Evolutionary conservation across 495 filamentous ascomycete species (phyloP).

Genomic region (Glutinoglossum americanum): DNA sequence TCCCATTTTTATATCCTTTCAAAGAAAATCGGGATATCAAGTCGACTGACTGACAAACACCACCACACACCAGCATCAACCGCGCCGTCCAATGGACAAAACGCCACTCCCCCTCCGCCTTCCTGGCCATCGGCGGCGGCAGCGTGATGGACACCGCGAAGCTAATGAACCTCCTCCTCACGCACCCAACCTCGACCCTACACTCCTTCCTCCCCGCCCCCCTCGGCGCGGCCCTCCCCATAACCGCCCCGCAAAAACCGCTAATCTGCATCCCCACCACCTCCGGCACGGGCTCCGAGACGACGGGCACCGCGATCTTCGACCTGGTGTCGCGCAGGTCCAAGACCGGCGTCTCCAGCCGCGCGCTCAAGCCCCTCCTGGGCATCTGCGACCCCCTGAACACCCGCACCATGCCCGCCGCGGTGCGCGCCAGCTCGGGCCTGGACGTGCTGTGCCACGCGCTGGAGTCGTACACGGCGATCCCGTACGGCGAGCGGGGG

Average conservation of each 20-base stretch:
- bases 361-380: slow-evolving; percentile 83
- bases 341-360: slow-evolving; percentile 89
- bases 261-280: slow-evolving; percentile 89
- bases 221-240: slow-evolving; percentile 67
- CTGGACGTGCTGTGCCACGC: slow-evolving; percentile 88
- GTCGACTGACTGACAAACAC: not conserved
- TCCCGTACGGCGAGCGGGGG: slow-evolving; percentile 67
- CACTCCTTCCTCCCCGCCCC: slow-evolving; percentile 96
- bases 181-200: slow-evolving; percentile 73
- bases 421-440: slow-evolving; percentile 72
- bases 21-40: no score
- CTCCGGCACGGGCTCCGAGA: slow-evolving; percentile 86
- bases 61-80: slow-evolving; percentile 28
- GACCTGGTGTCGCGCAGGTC: slow-evolving; percentile 74
- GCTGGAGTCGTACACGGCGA: slow-evolving; percentile 89
- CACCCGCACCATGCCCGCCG: slow-evolving; percentile 82
- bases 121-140: slow-evolving; percentile 66
- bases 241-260: slow-evolving; percentile 56
- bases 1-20: no score
- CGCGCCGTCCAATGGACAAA: slow-evolving; percentile 74
- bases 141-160: slow-evolving; percentile 88
- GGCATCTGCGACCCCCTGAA: slow-evolving; percentile 94
- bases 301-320: slow-evolving; percentile 94
- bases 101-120: slow-evolving; percentile 60
- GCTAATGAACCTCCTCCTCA: slow-evolving; percentile 89